Conservation (phyloP, 352 stramenopile species). For the Phytophthora capsici region DNA sequence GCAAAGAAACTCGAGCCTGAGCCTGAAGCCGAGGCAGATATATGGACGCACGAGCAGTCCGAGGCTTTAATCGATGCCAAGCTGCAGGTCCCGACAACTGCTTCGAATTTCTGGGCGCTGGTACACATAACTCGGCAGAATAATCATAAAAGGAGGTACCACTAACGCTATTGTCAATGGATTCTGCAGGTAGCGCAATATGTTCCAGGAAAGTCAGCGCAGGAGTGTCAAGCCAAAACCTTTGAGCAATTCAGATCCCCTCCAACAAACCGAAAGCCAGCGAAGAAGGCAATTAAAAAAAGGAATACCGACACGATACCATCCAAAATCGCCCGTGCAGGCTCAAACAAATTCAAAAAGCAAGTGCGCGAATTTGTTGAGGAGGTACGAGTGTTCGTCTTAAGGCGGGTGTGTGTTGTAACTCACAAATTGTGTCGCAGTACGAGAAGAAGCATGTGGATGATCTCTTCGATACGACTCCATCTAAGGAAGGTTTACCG, state of each 20-base stretch:
- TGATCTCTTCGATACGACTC: slow-evolving; percentile 68
- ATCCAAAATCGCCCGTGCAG: slow-evolving; percentile 66
- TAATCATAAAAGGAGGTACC: neutral
- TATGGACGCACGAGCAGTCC: slow-evolving; percentile 61
- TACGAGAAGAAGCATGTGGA: slow-evolving; percentile 81
- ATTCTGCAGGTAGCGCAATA: slow-evolving; percentile 39
- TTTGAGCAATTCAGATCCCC: slow-evolving; percentile 66
- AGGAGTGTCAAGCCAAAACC: slow-evolving; percentile 64
- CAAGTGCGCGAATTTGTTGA: slow-evolving; percentile 83
- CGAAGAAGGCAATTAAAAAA: slow-evolving; percentile 40
- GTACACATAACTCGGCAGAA: slow-evolving; percentile 26
- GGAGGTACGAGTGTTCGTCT: slow-evolving; percentile 26
- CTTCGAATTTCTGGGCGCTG: slow-evolving; percentile 70
- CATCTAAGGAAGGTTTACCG: slow-evolving; percentile 46
- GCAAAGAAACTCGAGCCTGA: slow-evolving; percentile 20
- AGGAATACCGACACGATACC: slow-evolving; percentile 30
- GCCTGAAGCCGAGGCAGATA: slow-evolving; percentile 35
- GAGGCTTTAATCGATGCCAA: slow-evolving; percentile 63
- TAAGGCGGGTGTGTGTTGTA: neutral
- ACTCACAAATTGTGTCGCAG: slow-evolving; percentile 22
- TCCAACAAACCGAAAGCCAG: slow-evolving; percentile 38
- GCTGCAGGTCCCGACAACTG: slow-evolving; percentile 65
- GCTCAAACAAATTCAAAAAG: slow-evolving; percentile 85
- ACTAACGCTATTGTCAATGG: neutral
- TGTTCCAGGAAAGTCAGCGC: slow-evolving; percentile 64